phyloP scores from a whole-genome alignment of 805 yeast species.

The Hanseniaspora thailandica region DNA sequence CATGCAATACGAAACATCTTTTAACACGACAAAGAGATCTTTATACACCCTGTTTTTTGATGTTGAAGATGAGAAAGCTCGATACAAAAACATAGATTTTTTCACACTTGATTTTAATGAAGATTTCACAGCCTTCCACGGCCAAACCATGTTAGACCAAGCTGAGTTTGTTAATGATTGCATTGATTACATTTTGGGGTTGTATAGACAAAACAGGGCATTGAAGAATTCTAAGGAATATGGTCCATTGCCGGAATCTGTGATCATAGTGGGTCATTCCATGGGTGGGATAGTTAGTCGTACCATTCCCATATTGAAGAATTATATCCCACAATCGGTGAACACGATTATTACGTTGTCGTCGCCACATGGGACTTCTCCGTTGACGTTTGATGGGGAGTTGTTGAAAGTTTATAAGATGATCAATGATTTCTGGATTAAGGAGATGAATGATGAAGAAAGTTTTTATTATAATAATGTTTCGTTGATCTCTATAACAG shows the following conservation, averaged over 20 bases:
- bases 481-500: slow-evolving; percentile 74
- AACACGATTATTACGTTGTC: slow-evolving; percentile 78
- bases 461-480: slow-evolving; percentile 34
- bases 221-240: slow-evolving; percentile 22
- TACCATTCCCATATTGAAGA: slow-evolving; percentile 67
- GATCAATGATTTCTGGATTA: slow-evolving; percentile 70
- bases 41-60: background rate
- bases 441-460: slow-evolving; percentile 34
- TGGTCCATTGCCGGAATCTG: slow-evolving; percentile 45
- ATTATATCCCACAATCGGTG: slow-evolving; percentile 58
- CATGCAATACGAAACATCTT: background rate
- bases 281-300: slow-evolving; percentile 97
- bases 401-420: slow-evolving; percentile 60
- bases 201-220: slow-evolving; percentile 35
- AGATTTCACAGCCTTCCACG: slow-evolving; percentile 93
- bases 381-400: slow-evolving; percentile 88
- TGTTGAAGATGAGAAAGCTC: slow-evolving; percentile 19
- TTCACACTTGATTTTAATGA: slow-evolving; percentile 91
- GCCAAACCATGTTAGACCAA: slow-evolving; percentile 83
- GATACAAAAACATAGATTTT: slow-evolving; percentile 51
- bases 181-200: slow-evolving; percentile 54
- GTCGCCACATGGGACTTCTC: slow-evolving; percentile 86
- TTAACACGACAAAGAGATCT: slow-evolving; percentile 23
- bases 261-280: slow-evolving; percentile 76
- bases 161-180: slow-evolving; percentile 91